These are phyloP conservation scores for Desmodesmus armatus DNA, from an alignment of 139 green algal genomes.

Conservation along the genomic window DNA sequence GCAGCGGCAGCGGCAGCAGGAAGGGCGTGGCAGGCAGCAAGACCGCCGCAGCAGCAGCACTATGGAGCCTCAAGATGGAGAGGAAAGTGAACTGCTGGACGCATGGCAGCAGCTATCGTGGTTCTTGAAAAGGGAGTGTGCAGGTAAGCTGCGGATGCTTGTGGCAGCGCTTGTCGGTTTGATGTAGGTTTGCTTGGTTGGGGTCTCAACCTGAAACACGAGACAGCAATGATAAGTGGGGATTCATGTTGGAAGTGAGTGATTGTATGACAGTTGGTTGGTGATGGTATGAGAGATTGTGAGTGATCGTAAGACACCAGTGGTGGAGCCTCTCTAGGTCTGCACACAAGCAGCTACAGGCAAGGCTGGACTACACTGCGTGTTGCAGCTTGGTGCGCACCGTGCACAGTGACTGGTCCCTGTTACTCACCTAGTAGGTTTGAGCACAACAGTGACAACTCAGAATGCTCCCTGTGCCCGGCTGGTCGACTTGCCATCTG, in stretches of 20 bases:
- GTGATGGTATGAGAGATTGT: not conserved
- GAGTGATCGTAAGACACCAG: not conserved
- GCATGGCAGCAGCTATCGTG: slow-evolving; percentile 41
- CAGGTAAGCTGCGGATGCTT: slow-evolving; percentile 8
- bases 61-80: not conserved
- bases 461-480: not conserved
- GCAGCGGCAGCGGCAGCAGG: slow-evolving; percentile 5
- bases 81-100: slow-evolving; percentile 27
- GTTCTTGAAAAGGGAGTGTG: slow-evolving; percentile 59
- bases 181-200: not conserved
- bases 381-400: too few species aligned
- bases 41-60: not conserved
- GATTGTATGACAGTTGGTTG: not conserved
- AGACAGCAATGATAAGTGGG: too few species aligned
- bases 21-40: not conserved
- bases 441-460: not conserved
- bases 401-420: too few species aligned
- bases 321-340: too few species aligned
- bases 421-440: not conserved
- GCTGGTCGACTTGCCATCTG: not conserved
- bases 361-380: too few species aligned
- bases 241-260: not conserved
- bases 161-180: not conserved
- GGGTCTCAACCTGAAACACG: too few species aligned
- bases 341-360: too few species aligned